phyloP scores from a whole-genome alignment of 1,284 basidiomycete genomes.

The Austroboletus novae-zelandiae region DNA sequence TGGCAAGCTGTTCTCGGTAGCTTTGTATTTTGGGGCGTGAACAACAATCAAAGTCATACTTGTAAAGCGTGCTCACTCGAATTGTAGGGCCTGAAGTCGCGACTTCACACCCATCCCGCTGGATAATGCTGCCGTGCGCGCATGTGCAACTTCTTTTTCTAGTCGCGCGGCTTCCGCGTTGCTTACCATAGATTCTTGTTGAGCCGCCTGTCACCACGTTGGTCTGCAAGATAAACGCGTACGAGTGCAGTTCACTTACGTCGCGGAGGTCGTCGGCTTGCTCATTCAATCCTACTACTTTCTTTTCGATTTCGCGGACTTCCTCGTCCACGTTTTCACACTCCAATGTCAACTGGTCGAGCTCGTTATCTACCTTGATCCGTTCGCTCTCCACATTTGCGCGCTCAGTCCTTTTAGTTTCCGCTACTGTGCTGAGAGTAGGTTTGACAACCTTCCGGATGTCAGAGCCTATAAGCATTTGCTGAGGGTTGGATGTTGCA shows the following conservation, averaged over 20 bases:
- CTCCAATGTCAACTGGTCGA: conserved; percentile 72
- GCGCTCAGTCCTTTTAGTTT: conserved; percentile 64
- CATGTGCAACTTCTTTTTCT: conserved; percentile 67
- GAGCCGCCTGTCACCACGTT: conserved; percentile 54
- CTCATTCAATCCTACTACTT: conserved; percentile 62
- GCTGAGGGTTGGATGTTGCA: conserved; percentile 62
- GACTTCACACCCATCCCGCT: conserved; percentile 77
- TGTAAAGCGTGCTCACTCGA: conserved; percentile 40
- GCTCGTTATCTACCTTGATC: conserved; percentile 75
- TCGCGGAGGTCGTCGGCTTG: conserved; percentile 77
- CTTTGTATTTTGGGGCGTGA: conserved; percentile 36
- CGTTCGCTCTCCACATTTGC: conserved; percentile 70
- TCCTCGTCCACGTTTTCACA: conserved; percentile 78
- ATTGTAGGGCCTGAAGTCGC: conserved; percentile 66
- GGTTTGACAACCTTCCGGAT: conserved; percentile 70
- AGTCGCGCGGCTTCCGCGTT: conserved; percentile 60
- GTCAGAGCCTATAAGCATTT: conserved; percentile 62
- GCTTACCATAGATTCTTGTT: conserved; percentile 64
- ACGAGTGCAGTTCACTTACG: conserved; percentile 43
- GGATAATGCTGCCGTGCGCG: conserved; percentile 69
- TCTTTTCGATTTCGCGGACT: conserved; percentile 65
- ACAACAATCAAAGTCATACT: not conserved
- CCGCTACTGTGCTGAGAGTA: conserved; percentile 65
- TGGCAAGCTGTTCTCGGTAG: conserved; percentile 73
- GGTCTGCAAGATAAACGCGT: not conserved